Evolutionary conservation across 352 stramenopile species (phyloP), one percentile per base, ranked within the genome.

Genomic region (Globisporangium abappressorium): DNA sequence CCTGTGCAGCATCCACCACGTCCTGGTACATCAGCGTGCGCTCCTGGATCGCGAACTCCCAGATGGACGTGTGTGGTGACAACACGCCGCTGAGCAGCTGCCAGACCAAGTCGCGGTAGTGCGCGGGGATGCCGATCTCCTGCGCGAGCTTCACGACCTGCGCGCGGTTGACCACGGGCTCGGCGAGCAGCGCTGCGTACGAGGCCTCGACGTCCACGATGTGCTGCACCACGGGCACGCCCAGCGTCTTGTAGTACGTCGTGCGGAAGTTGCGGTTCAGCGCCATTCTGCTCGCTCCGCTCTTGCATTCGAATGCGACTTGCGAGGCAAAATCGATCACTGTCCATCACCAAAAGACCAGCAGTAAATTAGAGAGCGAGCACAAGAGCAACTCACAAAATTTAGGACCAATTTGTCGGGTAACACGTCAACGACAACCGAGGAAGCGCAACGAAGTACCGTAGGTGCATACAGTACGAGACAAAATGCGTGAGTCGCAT

Each of bases 201-300:
- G 81, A 91, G 1, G 85, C 87, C 26, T 94, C 87, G 36, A 90
- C 74, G 49, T 94, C 83, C 53, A 92, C 84, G 70, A 93, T 90
- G 67, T 91, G 82, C 73, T 91, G 87, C 70, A 93, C 82, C 51
- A 94, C 83, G 8, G 87, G 87, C 64, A 95, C 87, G 54, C 87
- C 87, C 58, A 95, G 75, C 70, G 84, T 95, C 78, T 95, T 95
- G 74, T 95, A 95, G 70, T 95, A 95, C 46, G 85, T 93, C 71
- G 83, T 92, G 51, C 85, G 85, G 72, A 95, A 92, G 71, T 94
- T 94, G 62, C 80, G 73, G 65, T 71, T 91, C 57, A 91, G 67
- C 64, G 84, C 69, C 86, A 93, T 93, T 14, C 15, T 43, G 36
- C 36, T 43, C 9, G 36, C 8, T 43, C 36, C 11, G 34, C 34